Conservation (phyloP, 495 filamentous ascomycete species). For the Pyrenula massariospora region DNA sequence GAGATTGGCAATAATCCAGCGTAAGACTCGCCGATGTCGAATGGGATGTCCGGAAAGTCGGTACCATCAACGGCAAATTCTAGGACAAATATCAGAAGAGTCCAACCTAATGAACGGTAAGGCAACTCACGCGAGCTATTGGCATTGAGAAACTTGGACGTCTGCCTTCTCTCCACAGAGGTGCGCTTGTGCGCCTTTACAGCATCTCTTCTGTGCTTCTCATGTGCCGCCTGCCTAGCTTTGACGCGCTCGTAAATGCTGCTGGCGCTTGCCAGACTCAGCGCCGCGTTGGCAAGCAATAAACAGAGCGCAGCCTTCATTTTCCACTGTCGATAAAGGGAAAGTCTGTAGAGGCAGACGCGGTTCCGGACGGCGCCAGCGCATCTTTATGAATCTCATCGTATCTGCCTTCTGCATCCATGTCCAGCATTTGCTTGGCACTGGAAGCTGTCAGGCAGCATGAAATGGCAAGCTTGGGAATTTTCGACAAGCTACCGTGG, state of each 20-base stretch:
- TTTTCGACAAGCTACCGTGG: no score
- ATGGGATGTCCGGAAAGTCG: constrained; percentile 54
- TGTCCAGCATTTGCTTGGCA: no score
- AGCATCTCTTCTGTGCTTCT: neutral
- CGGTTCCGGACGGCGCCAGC: no score
- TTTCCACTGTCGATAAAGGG: neutral
- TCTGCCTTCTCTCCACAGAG: neutral
- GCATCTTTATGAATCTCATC: neutral
- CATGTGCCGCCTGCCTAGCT: neutral
- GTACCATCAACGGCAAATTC: neutral
- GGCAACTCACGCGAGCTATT: neutral
- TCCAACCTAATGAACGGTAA: neutral
- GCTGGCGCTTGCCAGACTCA: neutral
- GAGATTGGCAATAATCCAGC: constrained; percentile 60
- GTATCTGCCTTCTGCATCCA: neutral
- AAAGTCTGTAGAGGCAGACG: neutral
- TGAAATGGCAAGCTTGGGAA: no score
- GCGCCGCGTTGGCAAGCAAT: neutral
- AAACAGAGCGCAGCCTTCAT: neutral
- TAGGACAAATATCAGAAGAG: neutral
- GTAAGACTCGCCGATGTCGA: constrained; percentile 66
- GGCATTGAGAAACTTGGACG: neutral
- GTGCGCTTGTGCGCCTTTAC: neutral
- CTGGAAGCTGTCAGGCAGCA: no score
- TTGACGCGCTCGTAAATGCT: neutral